Evolutionary conservation across 2,329 filamentous ascomycete species (phyloP).

Genomic region (Leptodontidium sp.): DNA sequence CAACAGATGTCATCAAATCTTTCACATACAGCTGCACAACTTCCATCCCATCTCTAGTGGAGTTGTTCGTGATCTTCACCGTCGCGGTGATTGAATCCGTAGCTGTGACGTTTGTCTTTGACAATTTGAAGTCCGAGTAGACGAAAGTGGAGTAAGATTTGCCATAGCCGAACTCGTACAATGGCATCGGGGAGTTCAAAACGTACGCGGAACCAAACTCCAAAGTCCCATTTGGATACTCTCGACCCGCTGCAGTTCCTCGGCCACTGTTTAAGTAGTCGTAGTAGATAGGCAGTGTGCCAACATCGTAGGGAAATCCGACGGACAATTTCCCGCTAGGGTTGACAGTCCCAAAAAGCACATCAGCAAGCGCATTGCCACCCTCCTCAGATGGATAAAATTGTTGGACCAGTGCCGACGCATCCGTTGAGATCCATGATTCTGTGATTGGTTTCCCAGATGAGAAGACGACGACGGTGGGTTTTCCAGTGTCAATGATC

Average conservation of each 20-base stretch:
- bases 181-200: conserved; percentile 77
- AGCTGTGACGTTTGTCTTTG: conserved; percentile 54
- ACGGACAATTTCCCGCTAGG: conserved; percentile 75
- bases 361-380: conserved; percentile 79
- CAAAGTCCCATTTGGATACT: conserved; percentile 77
- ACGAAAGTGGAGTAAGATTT: conserved; percentile 72
- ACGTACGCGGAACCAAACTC: conserved; percentile 91
- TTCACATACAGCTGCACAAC: conserved; percentile 66
- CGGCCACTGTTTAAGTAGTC: conserved; percentile 79
- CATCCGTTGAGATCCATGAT: conserved; percentile 72
- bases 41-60: conserved; percentile 56
- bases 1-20: conserved; percentile 59
- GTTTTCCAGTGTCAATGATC: conserved; percentile 72
- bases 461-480: conserved; percentile 84
- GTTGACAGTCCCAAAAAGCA: conserved; percentile 81
- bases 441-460: conserved; percentile 81
- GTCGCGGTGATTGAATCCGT: conserved; percentile 58
- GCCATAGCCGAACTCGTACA: conserved; percentile 88
- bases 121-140: conserved; percentile 57
- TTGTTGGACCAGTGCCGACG: conserved; percentile 74
- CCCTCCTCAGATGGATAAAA: conserved; percentile 84
- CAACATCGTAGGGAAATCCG: conserved; percentile 72
- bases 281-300: conserved; percentile 74
- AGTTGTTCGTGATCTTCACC: conserved; percentile 67
- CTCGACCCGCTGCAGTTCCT: conserved; percentile 73